Evolutionary conservation across 176 grass and related monocot species (phyloP), one percentile per base, ranked within the genome.

Genomic region (Leersia perrieri): DNA sequence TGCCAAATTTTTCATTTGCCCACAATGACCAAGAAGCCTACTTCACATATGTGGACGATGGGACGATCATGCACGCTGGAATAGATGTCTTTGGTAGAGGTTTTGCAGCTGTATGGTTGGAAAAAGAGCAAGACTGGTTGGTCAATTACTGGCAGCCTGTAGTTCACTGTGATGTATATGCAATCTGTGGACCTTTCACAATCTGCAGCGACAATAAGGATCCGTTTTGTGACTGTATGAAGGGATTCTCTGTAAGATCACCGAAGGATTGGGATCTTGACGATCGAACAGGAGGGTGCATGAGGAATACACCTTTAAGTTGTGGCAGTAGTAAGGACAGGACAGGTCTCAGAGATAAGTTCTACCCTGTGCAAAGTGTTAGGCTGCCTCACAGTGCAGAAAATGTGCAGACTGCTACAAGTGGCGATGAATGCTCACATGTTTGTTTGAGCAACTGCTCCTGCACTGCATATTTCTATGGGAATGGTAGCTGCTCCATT

Each of bases 171-270:
- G 80, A 85, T 25, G 87, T 85, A 4, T 87, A 80, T 60, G 83
- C 71, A 33, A n/a, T 81, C 9, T 94, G 87, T 60, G 92, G 92
- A 33, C 67, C 92, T 76, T 95, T 79, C 39, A 85, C 83, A 16
- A 55, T 71, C 60, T 94, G 89, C 63, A 72, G 66, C 60, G 68
- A 70, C 2, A 64, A 25, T 23, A n/a, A 61, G 76, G 29, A 15
- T 58, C 35, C 65, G 26, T 38, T 60, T 53, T 93, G 91, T n/a
- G 63, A 81, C 25, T 93, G 84, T 28, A 65, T 82, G 57, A 79
- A 93, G 57, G 87, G 87, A 23, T 93, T 90, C 70, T 70, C 25
- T 40, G 36, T 69, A 71, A 63, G 66, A 80, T 62, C 70, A 5
- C 76, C n/a, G 1, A 72, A 27, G 49, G 79, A 87, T 5, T 93